These are phyloP conservation scores for Gypsophila paniculata DNA, from an alignment of 179 eudicot genomes.

Conservation along the genomic window DNA sequence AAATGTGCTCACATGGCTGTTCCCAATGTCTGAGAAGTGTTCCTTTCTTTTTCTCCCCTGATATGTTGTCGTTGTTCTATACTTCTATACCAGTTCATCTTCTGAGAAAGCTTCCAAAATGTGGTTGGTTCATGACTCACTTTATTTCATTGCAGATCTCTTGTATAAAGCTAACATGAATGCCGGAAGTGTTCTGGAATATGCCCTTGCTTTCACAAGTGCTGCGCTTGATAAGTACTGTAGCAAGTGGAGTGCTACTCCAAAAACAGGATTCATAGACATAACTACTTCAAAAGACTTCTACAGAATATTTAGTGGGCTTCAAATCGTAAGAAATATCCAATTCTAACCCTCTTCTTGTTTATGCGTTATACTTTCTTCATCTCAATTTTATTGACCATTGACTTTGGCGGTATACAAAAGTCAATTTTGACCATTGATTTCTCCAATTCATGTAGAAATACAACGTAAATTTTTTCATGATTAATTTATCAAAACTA, in stretches of 20 bases:
- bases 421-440: not conserved
- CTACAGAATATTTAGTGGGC: conserved; percentile 92
- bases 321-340: conserved; percentile 73
- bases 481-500: no score
- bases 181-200: conserved; percentile 94
- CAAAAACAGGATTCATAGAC: conserved; percentile 92
- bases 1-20: not conserved
- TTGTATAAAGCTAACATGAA: conserved; percentile 84
- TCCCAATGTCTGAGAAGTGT: not conserved
- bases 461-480: no score
- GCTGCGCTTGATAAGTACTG: conserved; percentile 93
- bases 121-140: conserved; percentile 1
- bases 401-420: not conserved
- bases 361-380: not conserved
- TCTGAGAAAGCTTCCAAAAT: not conserved
- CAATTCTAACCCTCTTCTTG: conserved; percentile 2
- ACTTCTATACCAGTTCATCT: not conserved
- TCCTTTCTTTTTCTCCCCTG: not conserved
- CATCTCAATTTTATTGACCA: not conserved
- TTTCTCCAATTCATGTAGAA: no score
- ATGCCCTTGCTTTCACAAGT: conserved; percentile 92
- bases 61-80: conserved; percentile 2
- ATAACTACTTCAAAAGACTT: conserved; percentile 96
- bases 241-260: conserved; percentile 87
- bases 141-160: conserved; percentile 52